These are phyloP conservation scores for Didymella keratinophila DNA, from an alignment of 2,329 filamentous ascomycete genomes.

Conservation along the genomic window DNA sequence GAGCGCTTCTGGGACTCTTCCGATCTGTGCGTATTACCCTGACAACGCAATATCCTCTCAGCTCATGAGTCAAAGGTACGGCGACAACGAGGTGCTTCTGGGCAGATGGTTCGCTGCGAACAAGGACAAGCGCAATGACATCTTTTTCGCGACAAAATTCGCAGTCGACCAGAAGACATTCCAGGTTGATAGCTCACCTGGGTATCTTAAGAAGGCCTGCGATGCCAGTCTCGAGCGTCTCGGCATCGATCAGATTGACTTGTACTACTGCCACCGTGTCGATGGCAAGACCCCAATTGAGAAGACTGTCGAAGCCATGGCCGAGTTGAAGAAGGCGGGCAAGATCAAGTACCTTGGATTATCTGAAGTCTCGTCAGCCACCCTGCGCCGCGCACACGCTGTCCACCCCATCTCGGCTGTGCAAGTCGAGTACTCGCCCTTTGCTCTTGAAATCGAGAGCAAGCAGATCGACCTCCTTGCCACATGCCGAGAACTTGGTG, in stretches of 20 bases:
- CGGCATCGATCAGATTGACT: slow-evolving; percentile 54
- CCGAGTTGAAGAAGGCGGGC: slow-evolving; percentile 63
- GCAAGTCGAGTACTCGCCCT: slow-evolving; percentile 62
- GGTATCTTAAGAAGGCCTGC: slow-evolving; percentile 52
- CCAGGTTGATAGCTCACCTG: slow-evolving; percentile 50
- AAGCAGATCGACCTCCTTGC: slow-evolving; percentile 46
- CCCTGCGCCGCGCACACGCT: slow-evolving; percentile 58
- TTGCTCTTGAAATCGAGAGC: slow-evolving; percentile 58
- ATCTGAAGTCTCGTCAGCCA: slow-evolving; percentile 54
- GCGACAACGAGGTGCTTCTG: slow-evolving; percentile 47
- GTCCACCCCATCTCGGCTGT: slow-evolving; percentile 59
- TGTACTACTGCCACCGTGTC: slow-evolving; percentile 56
- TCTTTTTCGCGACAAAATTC: slow-evolving; percentile 56
- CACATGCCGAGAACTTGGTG: slow-evolving; percentile 56
- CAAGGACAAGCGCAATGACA: slow-evolving; percentile 54
- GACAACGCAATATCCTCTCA: too few species aligned
- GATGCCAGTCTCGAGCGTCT: slow-evolving; percentile 52
- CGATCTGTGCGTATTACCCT: slow-evolving; percentile 31
- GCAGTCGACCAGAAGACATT: slow-evolving; percentile 56
- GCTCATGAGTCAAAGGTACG: slow-evolving; percentile 24
- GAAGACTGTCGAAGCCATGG: slow-evolving; percentile 60
- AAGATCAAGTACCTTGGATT: slow-evolving; percentile 60
- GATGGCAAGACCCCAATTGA: slow-evolving; percentile 56
- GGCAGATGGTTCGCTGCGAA: slow-evolving; percentile 48
- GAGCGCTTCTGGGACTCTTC: slow-evolving; percentile 48